Evolutionary conservation across 2,329 filamentous ascomycete species (phyloP), one percentile per base, ranked within the genome.

Genomic region (Neocatenulostroma microsporum): DNA sequence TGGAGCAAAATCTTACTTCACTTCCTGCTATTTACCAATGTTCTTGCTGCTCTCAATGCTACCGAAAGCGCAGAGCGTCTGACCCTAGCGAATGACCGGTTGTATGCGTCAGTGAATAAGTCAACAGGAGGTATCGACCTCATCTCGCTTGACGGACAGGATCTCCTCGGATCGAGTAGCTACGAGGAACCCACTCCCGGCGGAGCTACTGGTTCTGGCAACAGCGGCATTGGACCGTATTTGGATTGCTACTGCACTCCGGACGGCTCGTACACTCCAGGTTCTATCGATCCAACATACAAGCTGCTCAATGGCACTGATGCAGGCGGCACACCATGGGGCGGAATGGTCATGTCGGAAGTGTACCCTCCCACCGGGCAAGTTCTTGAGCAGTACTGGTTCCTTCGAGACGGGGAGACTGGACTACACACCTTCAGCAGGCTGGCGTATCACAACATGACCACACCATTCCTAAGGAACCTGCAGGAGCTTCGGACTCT

Each of bases 181-280:
- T 48, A 13, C 59, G 34, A 14, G 47, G 46, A 24, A 42, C 61
- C n/a, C n/a, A n/a, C n/a, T n/a, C n/a, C n/a, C n/a, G n/a, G n/a
- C n/a, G n/a, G n/a, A n/a, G n/a, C n/a, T n/a, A n/a, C n/a, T n/a
- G n/a, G n/a, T n/a, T n/a, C n/a, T n/a, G n/a, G n/a, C n/a, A n/a
- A 60, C 13, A 64, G 56, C 4, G 74, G 74, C 2, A 63, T 69
- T 18, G 71, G 73, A 0, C 72, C 74, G 2, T 78, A 79, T 48
- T 67, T 80, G 5, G 76, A 80, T 53, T 80, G 76, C 52, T 76
- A 79, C 55, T 80, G 76, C 50, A 73, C 64, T 0, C 73, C 74
- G 1, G 65, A 63, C 0, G 76, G 76, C 0, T 71, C 70, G 48
- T 80, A 74, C 59, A 79, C 74, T 0, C 73, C 76, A 0, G 75